Evolutionary conservation across 2,329 filamentous ascomycete species (phyloP).

Genomic region (Diaporthe sp.): DNA sequence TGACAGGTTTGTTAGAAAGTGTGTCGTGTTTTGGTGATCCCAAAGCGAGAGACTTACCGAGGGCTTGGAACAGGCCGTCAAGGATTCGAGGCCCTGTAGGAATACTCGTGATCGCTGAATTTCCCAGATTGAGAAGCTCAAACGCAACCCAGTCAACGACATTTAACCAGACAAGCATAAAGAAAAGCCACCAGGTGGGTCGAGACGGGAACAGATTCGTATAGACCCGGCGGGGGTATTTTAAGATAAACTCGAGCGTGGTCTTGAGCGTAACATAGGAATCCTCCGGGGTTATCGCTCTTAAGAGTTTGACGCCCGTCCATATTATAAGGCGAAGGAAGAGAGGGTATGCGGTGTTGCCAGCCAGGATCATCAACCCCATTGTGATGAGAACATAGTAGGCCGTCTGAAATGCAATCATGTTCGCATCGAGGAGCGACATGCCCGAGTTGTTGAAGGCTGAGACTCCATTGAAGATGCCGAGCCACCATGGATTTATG

Average conservation of each 20-base stretch:
- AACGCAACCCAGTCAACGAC: slow-evolving; percentile 76
- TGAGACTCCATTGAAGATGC: slow-evolving; percentile 76
- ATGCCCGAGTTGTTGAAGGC: slow-evolving; percentile 82
- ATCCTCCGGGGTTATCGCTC: slow-evolving; percentile 53
- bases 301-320: slow-evolving; percentile 60
- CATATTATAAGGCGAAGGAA: slow-evolving; percentile 74
- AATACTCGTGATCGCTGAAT: slow-evolving; percentile 66
- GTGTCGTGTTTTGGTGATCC: background rate
- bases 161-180: slow-evolving; percentile 72
- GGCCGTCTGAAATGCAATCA: slow-evolving; percentile 70
- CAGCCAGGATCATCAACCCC: slow-evolving; percentile 70
- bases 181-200: slow-evolving; percentile 76
- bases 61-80: slow-evolving; percentile 75
- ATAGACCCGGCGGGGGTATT: slow-evolving; percentile 71
- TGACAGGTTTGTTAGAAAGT: background rate
- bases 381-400: slow-evolving; percentile 67
- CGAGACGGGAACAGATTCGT: slow-evolving; percentile 75
- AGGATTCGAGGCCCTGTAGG: slow-evolving; percentile 68
- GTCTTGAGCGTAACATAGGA: slow-evolving; percentile 59
- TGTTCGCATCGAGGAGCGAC: slow-evolving; percentile 76
- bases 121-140: slow-evolving; percentile 75
- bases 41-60: slow-evolving; percentile 54
- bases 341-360: slow-evolving; percentile 76
- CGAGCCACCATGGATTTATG: slow-evolving; percentile 77
- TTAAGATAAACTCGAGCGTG: slow-evolving; percentile 67